Percentiles rank a stretch among this genome's conserved stretches.
Evolutionary conservation across 2,329 filamentous ascomycete genomes (phyloP).

Genomic region (Ciborinia camelliae): DNA sequence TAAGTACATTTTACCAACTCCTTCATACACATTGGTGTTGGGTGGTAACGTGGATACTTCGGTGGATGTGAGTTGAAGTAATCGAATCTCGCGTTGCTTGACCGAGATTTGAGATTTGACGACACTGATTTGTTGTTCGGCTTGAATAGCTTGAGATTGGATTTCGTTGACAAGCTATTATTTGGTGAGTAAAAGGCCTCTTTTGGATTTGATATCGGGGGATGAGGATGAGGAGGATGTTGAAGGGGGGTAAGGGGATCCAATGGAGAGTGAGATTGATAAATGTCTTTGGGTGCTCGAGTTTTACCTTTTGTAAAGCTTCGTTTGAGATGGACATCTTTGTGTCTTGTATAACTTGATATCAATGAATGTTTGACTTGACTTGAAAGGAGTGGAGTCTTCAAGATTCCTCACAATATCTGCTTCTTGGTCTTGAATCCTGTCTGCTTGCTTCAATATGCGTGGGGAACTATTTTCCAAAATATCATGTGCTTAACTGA

Average conservation of each 20-base stretch:
- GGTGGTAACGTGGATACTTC: conserved; percentile 75
- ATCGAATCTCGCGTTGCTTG: conserved; percentile 84
- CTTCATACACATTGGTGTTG: conserved; percentile 83
- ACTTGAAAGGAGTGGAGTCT: background rate
- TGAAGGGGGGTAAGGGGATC: background rate
- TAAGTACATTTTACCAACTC: conserved; percentile 90
- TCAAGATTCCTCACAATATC: background rate
- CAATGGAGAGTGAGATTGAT: background rate
- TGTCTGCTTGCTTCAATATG: background rate
- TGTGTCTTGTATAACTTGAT: conserved; percentile 27
- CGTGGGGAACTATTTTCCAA: conserved; percentile 3
- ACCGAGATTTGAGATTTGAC: conserved; percentile 78
- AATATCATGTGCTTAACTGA: conserved; percentile 15
- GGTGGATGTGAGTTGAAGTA: conserved; percentile 80
- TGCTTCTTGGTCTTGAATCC: background rate
- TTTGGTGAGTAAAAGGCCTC: conserved; percentile 5
- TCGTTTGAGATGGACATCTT: conserved; percentile 91
- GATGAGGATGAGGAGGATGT: too few relatives aligned
- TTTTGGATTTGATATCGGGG: conserved; percentile 13
- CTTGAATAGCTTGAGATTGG: conserved; percentile 79
- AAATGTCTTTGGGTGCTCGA: background rate
- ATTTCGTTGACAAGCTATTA: conserved; percentile 85
- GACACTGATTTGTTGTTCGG: conserved; percentile 88
- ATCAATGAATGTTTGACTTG: background rate
- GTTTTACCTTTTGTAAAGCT: conserved; percentile 79